A percentile compares a stretch with the other conserved stretches of the same genome.
Conservation (phyloP, 164 flowering plant genomes). For the Litsea cubeba region DNA sequence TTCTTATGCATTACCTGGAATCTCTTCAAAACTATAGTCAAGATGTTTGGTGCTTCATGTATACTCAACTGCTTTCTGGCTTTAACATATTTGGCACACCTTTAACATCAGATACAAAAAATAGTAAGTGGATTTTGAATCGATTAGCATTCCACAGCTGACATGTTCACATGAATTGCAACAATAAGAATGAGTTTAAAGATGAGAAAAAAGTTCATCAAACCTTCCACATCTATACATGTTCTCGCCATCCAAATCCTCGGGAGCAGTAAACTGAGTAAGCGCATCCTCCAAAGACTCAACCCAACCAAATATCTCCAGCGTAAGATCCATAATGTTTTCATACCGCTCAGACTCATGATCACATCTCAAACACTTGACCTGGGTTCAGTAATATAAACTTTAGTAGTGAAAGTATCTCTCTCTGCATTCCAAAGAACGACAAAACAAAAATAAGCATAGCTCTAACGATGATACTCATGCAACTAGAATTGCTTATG, state of each 20-base stretch:
- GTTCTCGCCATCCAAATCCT: slow-evolving; percentile 90
- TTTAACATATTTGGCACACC: slow-evolving; percentile 78
- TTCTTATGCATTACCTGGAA: slow-evolving; percentile 55
- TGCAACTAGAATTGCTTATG: not conserved
- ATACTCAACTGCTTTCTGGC: slow-evolving; percentile 77
- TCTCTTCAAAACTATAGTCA: slow-evolving; percentile 85
- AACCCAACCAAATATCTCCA: slow-evolving; percentile 83
- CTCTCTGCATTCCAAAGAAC: not conserved
- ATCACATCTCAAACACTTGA: slow-evolving; percentile 68
- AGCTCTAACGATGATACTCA: not conserved
- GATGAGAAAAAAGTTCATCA: slow-evolving; percentile 5
- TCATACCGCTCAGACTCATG: slow-evolving; percentile 76
- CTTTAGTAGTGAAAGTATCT: not conserved
- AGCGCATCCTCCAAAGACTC: slow-evolving; percentile 84
- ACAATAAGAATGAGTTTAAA: not conserved
- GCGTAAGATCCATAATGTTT: slow-evolving; percentile 84
- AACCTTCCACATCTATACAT: slow-evolving; percentile 91
- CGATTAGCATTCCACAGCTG: not conserved
- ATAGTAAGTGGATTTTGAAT: not conserved
- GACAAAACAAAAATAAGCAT: not conserved
- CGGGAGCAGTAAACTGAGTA: slow-evolving; percentile 71
- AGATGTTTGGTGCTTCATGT: slow-evolving; percentile 83
- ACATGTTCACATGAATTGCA: not conserved
- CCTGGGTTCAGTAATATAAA: slow-evolving; percentile 31
- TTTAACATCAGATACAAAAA: slow-evolving; percentile 17